A percentile compares a stretch with the other conserved stretches of the same genome.
These are phyloP conservation scores for Trametes pubescens DNA, from an alignment of 1,284 basidiomycete genomes.

Conservation along the genomic window DNA sequence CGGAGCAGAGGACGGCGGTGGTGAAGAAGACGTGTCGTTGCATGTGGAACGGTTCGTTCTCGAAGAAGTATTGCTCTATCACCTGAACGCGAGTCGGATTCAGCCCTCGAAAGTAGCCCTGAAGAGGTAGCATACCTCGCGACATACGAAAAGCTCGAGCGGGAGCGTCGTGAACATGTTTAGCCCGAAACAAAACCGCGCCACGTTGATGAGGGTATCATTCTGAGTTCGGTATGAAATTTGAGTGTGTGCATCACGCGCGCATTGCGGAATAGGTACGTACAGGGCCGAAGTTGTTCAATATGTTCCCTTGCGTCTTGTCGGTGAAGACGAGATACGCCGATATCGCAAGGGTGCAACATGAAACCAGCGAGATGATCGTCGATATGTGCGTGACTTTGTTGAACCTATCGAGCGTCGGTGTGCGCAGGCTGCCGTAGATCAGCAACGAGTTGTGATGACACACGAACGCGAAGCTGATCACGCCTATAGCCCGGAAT, in stretches of 20 bases:
- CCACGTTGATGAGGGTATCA: conserved; percentile 91
- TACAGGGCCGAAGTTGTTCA: conserved; percentile 90
- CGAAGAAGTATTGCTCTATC: conserved; percentile 93
- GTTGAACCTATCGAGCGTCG: conserved; percentile 94
- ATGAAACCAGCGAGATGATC: conserved; percentile 81
- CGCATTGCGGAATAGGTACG: conserved; percentile 26
- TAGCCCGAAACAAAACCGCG: conserved; percentile 93
- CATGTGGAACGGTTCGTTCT: conserved; percentile 80
- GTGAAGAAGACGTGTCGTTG: conserved; percentile 94
- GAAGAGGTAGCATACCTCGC: conserved; percentile 68
- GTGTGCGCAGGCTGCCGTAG: conserved; percentile 92
- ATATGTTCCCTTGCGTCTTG: conserved; percentile 92
- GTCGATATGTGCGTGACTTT: conserved; percentile 94
- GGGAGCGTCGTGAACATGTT: conserved; percentile 99
- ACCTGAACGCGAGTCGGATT: conserved; percentile 58
- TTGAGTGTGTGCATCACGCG: not conserved
- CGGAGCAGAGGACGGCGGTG: conserved; percentile 81
- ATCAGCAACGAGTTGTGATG: conserved; percentile 95
- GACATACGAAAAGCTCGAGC: conserved; percentile 92
- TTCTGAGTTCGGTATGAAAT: conserved; percentile 49
- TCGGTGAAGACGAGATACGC: conserved; percentile 95
- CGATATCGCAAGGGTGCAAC: conserved; percentile 87
- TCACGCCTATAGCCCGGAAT: conserved; percentile 94
- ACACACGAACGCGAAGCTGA: conserved; percentile 95
- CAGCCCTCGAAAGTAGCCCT: too few species aligned